Conservation (phyloP, 495 filamentous ascomycete species). For the Aspergillus saccharolyticus region DNA sequence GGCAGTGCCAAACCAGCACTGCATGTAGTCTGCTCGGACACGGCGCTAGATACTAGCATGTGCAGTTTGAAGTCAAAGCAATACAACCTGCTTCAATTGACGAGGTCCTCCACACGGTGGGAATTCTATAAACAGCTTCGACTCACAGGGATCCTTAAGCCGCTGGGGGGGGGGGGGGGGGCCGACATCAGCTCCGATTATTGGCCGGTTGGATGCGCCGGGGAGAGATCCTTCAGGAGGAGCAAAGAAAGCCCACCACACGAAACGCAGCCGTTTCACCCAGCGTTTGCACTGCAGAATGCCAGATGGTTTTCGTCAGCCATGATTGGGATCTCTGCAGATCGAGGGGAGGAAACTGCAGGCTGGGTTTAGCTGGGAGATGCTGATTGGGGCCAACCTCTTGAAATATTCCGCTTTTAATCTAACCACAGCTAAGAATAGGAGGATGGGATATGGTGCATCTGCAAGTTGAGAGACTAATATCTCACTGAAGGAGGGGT, state of each 20-base stretch:
- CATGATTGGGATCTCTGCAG: constrained; percentile 14
- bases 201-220: constrained; percentile 22
- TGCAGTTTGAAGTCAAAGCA: constrained; percentile 13
- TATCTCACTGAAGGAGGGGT: constrained; percentile 8
- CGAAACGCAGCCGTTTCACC: constrained; percentile 8
- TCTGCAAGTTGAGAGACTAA: background rate
- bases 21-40: background rate
- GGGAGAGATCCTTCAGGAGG: constrained; percentile 14
- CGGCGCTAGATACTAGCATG: constrained; percentile 9
- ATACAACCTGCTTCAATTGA: constrained; percentile 9
- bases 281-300: constrained; percentile 13
- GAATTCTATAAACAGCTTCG: constrained; percentile 26
- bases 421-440: constrained; percentile 11
- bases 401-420: constrained; percentile 8
- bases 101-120: too few relatives aligned
- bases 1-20: too few relatives aligned
- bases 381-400: background rate
- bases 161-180: constrained; percentile 12
- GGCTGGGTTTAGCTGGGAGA: background rate
- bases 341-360: background rate
- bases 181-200: constrained; percentile 5
- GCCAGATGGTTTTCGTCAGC: background rate
- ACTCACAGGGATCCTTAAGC: constrained; percentile 17
- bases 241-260: constrained; percentile 3
- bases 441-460: background rate